phyloP scores from a whole-genome alignment of 2,329 filamentous ascomycete species.

The Fusarium clavum region DNA sequence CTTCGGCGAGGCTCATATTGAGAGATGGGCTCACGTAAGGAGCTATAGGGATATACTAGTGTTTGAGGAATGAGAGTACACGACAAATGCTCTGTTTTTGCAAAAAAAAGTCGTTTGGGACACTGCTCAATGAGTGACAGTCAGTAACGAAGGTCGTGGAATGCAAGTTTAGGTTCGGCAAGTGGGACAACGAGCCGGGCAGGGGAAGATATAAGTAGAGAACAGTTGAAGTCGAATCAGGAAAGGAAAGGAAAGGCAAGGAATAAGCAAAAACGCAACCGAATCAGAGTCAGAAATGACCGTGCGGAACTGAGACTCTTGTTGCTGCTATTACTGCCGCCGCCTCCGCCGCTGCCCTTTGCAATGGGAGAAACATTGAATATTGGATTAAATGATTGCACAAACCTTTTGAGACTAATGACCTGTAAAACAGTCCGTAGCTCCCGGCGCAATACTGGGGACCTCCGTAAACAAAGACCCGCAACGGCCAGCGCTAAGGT shows the following conservation, averaged over 20 bases:
- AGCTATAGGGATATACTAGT: slow-evolving; percentile 1
- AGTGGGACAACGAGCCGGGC: slow-evolving; percentile 12
- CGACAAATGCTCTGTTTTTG: slow-evolving; percentile 1
- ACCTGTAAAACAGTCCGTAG: slow-evolving; percentile 43
- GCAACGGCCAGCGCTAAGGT: slow-evolving; percentile 41
- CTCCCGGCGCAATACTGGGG: slow-evolving; percentile 41
- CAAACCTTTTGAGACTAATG: slow-evolving; percentile 37
- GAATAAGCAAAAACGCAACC: slow-evolving; percentile 15
- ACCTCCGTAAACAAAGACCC: slow-evolving; percentile 41
- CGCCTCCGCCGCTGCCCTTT: slow-evolving; percentile 34
- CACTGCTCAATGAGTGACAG: slow-evolving; percentile 23
- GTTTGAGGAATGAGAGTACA: neutral
- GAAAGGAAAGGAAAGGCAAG: neutral
- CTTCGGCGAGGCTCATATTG: slow-evolving; percentile 50
- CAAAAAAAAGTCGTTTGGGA: slow-evolving; percentile 10
- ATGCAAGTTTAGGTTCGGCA: slow-evolving; percentile 27
- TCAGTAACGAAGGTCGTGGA: slow-evolving; percentile 33
- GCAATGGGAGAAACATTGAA: slow-evolving; percentile 40
- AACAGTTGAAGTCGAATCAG: neutral
- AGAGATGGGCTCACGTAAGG: neutral
- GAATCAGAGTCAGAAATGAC: neutral
- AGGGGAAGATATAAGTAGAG: slow-evolving; percentile 6
- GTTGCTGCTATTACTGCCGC: slow-evolving; percentile 4
- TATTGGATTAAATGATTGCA: slow-evolving; percentile 42
- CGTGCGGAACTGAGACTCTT: slow-evolving; percentile 39